A percentile compares a stretch with the other conserved stretches of the same genome.
These are phyloP conservation scores for Thecaphora thlaspeos DNA, from an alignment of 1,284 basidiomycete genomes.

Conservation along the genomic window DNA sequence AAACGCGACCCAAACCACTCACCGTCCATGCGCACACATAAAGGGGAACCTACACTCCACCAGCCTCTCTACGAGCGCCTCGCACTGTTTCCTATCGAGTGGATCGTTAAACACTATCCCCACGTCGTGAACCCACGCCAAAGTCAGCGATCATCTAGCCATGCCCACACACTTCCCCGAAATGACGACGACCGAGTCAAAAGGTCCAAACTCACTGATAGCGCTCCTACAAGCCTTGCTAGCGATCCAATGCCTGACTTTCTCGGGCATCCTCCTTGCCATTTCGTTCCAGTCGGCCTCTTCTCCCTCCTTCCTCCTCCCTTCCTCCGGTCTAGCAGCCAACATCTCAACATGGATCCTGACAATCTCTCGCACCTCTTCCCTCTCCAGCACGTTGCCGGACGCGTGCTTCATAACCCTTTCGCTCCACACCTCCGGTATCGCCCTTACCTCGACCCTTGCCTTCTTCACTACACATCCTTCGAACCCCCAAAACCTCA, in stretches of 20 bases:
- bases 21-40: slow-evolving; percentile 83
- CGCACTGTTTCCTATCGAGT: slow-evolving; percentile 69
- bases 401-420: background rate
- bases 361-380: too few relatives aligned
- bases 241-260: slow-evolving; percentile 16
- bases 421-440: background rate
- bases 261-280: slow-evolving; percentile 4
- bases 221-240: slow-evolving; percentile 24
- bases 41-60: slow-evolving; percentile 78
- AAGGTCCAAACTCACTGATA: slow-evolving; percentile 8
- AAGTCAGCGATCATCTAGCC: too few relatives aligned
- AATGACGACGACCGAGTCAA: too few relatives aligned
- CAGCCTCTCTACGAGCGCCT: slow-evolving; percentile 69
- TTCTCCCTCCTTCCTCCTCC: background rate
- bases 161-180: too few relatives aligned
- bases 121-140: too few relatives aligned
- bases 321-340: background rate
- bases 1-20: too few relatives aligned
- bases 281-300: slow-evolving; percentile 7
- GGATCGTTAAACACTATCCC: slow-evolving; percentile 90
- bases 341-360: too few relatives aligned
- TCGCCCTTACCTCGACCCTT: background rate
- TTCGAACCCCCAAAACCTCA: slow-evolving; percentile 13
- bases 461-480: too few relatives aligned
- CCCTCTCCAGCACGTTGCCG: background rate